These are phyloP conservation scores for Citropsis articulata DNA, from an alignment of 345 rosid genomes.

Conservation along the genomic window DNA sequence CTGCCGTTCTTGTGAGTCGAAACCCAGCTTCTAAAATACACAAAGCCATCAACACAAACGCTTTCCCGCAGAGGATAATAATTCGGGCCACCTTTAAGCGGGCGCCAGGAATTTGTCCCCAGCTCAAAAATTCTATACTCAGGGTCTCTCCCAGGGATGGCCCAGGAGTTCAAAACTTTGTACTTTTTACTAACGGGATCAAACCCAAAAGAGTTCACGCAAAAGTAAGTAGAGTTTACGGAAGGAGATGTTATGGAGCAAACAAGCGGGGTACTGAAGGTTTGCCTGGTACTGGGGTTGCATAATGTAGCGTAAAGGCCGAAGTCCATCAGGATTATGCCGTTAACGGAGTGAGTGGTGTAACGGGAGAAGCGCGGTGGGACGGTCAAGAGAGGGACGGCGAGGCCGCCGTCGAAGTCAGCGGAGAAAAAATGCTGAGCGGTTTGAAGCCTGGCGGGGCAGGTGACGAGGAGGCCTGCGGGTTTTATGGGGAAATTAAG, in stretches of 20 bases:
- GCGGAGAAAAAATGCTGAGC: constrained; percentile 14
- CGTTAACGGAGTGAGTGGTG: constrained; percentile 19
- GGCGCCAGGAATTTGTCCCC: constrained; percentile 22
- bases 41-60: constrained; percentile 16
- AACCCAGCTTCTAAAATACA: constrained; percentile 16
- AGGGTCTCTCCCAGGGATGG: not conserved
- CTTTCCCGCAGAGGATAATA: constrained; percentile 14
- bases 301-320: constrained; percentile 22
- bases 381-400: not conserved
- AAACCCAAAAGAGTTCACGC: constrained; percentile 21
- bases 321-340: constrained; percentile 23
- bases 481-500: not conserved
- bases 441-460: constrained; percentile 16
- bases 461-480: not conserved
- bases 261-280: constrained; percentile 2
- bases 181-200: constrained; percentile 13
- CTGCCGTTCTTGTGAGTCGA: too few relatives aligned
- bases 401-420: constrained; percentile 6
- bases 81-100: constrained; percentile 5
- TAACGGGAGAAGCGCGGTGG: constrained; percentile 19
- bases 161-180: constrained; percentile 25
- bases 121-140: constrained; percentile 17
- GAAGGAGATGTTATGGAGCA: not conserved
- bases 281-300: constrained; percentile 23
- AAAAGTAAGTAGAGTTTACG: constrained; percentile 4